These are phyloP conservation scores for Rhizopogon hawkerae DNA, from an alignment of 1,284 basidiomycete genomes.

Conservation along the genomic window DNA sequence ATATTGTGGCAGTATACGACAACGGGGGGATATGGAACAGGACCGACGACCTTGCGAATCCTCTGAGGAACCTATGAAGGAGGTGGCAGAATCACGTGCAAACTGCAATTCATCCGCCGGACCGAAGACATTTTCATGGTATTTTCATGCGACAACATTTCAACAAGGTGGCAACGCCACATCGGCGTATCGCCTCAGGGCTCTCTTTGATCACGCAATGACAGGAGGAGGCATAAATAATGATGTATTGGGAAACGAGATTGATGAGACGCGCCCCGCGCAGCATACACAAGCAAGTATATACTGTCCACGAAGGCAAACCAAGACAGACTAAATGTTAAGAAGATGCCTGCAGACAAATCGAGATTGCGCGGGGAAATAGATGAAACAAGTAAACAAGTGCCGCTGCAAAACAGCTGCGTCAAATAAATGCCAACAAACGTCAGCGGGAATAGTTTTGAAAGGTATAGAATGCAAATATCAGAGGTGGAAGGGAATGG, in stretches of 20 bases:
- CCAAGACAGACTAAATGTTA: slow-evolving; percentile 20
- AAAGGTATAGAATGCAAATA: slow-evolving; percentile 21
- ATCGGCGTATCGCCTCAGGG: too few species aligned
- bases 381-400: slow-evolving; percentile 19
- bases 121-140: background rate
- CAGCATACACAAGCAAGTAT: slow-evolving; percentile 26
- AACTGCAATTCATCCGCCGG: slow-evolving; percentile 3
- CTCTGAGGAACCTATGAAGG: background rate
- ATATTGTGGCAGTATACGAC: background rate
- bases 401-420: slow-evolving; percentile 14
- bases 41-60: background rate
- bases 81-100: slow-evolving; percentile 19
- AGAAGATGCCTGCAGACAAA: slow-evolving; percentile 24
- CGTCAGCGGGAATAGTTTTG: slow-evolving; percentile 19
- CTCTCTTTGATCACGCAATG: background rate
- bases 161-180: too few species aligned
- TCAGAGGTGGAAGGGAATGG: slow-evolving; percentile 11
- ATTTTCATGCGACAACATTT: too few species aligned
- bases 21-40: background rate
- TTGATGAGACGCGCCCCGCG: slow-evolving; percentile 25
- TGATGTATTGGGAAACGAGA: slow-evolving; percentile 15
- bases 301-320: slow-evolving; percentile 18
- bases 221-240: slow-evolving; percentile 17
- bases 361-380: slow-evolving; percentile 12
- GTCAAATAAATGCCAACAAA: slow-evolving; percentile 1